Conservation (phyloP, 2,329 filamentous ascomycete species). For the Colletotrichum chrysophilum region DNA sequence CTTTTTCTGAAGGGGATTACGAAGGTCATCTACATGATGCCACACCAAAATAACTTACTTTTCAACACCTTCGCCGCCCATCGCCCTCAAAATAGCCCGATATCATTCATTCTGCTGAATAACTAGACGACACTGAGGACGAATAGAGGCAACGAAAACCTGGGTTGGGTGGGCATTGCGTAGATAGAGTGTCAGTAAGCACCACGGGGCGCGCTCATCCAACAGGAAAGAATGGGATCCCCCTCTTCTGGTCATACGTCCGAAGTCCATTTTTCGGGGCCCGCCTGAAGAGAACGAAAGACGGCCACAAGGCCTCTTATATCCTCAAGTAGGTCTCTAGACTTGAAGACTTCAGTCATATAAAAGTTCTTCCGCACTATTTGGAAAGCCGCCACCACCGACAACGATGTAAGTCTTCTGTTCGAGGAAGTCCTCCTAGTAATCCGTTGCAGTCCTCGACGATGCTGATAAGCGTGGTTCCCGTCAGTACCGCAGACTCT, state of each 20-base stretch:
- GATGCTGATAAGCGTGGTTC: neutral
- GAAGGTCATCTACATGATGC: rapidly evolving
- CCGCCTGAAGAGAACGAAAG: neutral
- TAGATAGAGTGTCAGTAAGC: neutral
- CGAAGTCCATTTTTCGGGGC: too few relatives aligned
- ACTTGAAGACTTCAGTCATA: neutral
- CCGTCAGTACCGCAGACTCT: neutral
- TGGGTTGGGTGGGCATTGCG: rapidly evolving
- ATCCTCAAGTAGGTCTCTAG: neutral
- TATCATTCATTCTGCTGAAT: neutral
- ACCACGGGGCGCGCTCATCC: neutral
- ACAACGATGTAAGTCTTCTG: too few relatives aligned
- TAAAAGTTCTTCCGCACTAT: neutral
- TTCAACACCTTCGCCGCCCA: neutral
- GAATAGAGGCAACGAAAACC: neutral
- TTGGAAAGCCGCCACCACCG: neutral
- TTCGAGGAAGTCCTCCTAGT: too few relatives aligned
- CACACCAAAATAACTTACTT: rapidly evolving
- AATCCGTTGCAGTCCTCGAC: neutral
- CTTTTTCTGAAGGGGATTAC: neutral
- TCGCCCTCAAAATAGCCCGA: neutral
- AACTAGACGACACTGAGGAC: neutral
- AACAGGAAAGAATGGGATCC: neutral
- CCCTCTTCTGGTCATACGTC: neutral
- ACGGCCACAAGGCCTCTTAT: neutral